Evolutionary conservation across 2,329 filamentous ascomycete species (phyloP), one percentile per base, ranked within the genome.

Genomic region (Clathrospora elynae): DNA sequence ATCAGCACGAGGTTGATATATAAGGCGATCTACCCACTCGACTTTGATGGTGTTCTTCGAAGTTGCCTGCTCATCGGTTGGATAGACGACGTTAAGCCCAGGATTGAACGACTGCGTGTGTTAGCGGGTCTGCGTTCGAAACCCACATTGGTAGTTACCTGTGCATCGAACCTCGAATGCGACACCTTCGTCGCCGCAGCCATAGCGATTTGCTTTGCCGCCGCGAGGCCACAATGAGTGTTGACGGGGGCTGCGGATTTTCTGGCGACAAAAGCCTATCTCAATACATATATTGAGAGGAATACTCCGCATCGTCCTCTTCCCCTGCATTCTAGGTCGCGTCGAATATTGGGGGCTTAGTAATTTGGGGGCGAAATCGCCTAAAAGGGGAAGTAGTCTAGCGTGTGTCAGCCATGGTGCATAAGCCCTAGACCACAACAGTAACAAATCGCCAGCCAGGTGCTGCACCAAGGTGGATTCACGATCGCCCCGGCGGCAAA

Each of bases 111-210:
- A 37, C 44, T 48, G 18, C 14, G 28, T 14, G 16, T 7, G 26
- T 48, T 10, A 48, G 32, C 20, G 22, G 16, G 5, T 20, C 11
- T 14, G 10, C 10, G 3, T 34, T 16, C 9, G 28, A 24, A 5
- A 5, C 3, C n/a, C 16, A 14, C 11, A 9, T 8, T 16, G 9
- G 10, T 12, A 37, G 53, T 32, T 23, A 57, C 55, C 37, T 48
- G 41, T 22, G 35, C 38, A 29, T 58, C 53, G 18, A 58, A 41
- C 6, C 53, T 58, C n/a, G 53, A 54, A 37, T 50, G 42, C 12
- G 51, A 46, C 14, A 25, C 39, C 25, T 46, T 51, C 35, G 52
- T 49, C 19, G 46, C 29, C 29, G 42, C 23, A 28, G 49, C 46
- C 53, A 52, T 55, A 25, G 35, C n/a, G 32, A 22, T 42, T 39